A percentile compares a stretch with the other conserved stretches of the same genome.
Conservation (phyloP, 179 eudicot species). For the Nepenthes alata region DNA sequence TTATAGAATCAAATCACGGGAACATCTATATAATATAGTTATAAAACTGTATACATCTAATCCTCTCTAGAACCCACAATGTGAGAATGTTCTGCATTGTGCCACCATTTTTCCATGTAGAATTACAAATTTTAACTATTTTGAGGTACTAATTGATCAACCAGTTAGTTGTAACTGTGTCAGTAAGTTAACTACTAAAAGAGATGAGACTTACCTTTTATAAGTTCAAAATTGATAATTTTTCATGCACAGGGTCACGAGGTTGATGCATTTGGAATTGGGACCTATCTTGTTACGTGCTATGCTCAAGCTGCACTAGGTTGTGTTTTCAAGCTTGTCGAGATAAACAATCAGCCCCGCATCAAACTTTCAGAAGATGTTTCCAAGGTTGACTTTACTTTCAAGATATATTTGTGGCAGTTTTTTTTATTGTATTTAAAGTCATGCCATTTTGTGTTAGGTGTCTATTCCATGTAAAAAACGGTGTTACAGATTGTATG, state of each 20-base stretch:
- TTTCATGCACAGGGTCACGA: constrained; percentile 72
- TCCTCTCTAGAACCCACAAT: too few species aligned
- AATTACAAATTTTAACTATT: too few species aligned
- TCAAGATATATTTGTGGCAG: constrained; percentile 3
- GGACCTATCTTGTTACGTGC: constrained; percentile 91
- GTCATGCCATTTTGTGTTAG: constrained; percentile 24
- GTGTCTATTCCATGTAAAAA: constrained; percentile 96
- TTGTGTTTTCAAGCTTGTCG: constrained; percentile 96
- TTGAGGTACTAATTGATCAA: too few species aligned
- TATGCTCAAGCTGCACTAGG: constrained; percentile 97
- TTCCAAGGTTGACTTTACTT: constrained; percentile 56
- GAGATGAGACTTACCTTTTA: not conserved
- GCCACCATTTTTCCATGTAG: too few species aligned
- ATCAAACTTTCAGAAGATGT: constrained; percentile 95
- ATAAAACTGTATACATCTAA: too few species aligned
- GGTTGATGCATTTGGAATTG: constrained; percentile 92
- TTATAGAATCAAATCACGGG: too few species aligned
- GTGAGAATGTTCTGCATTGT: too few species aligned
- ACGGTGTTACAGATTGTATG: constrained; percentile 76
- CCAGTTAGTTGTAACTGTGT: too few species aligned
- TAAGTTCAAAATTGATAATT: not conserved
- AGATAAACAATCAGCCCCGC: constrained; percentile 89
- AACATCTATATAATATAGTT: too few species aligned
- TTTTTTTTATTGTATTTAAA: constrained; percentile 6
- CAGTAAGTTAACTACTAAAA: too few species aligned